Evolutionary conservation across 2,329 filamentous ascomycete species (phyloP), one percentile per base, ranked within the genome.

Genomic region (Pseudocercospora fuligena): DNA sequence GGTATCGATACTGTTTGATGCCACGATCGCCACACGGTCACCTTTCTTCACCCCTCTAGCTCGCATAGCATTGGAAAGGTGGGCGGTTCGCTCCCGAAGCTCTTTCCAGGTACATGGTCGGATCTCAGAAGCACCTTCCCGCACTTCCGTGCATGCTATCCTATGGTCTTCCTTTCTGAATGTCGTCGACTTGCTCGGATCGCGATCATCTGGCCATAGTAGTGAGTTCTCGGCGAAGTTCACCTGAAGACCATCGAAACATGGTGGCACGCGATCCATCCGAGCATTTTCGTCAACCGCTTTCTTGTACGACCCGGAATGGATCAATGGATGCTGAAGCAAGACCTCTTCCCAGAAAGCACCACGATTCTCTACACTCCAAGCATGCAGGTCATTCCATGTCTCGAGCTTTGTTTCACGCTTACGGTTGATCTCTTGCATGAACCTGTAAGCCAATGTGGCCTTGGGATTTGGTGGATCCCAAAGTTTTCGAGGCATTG

Each of bases 151-250:
- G 40, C 92, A 75, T 2, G 91, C 92, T 43, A 93, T 82, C 73
- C 88, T 89, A 69, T 77, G 78, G 69, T 94, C 91, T 70, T 92
- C 90, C 77, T 95, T 95, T 67, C 87, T 82, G 3, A 76, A 71
- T 0, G 82, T 91, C 7, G 83, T 83, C 4, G 83, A 81, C 25
- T 82, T 74, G 2, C 81, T 83, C 0, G 81, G 77, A 9, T 83
- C 74, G n/a, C 80, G 76, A 0, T 79, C 73, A 1, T 79, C 75
- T 2, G 77, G 76, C 1, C 85, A 85, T 80, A 87, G 94, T 27
- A 97, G 86, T 27, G 93, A 79, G 75, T 95, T 96, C 80, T 96
- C 92, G 5, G 92, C 90, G 75, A 89, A 94, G 74, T 93, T 96
- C 72, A 95, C 78, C 5, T 82, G 80, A 1, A 93, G 84, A 31